Conservation (phyloP, 257 asterid genomes). For the Verbascum thapsus region DNA sequence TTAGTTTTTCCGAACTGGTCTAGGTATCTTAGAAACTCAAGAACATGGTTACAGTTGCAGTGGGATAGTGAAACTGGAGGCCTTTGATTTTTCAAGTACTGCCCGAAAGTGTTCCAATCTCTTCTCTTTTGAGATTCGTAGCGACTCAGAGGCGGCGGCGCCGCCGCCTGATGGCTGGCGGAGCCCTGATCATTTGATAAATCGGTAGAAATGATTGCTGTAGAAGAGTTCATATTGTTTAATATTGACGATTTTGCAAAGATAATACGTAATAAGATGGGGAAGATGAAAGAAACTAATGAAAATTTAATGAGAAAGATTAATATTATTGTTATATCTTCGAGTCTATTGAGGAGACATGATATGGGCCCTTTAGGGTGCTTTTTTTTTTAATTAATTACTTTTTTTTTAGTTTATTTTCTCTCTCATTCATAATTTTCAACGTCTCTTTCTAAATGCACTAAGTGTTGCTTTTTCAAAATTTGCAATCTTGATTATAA, state of each 20-base stretch:
- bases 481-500: constrained; percentile 11
- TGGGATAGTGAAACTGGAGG: constrained; percentile 69
- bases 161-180: constrained; percentile 26
- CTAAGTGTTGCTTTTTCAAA: constrained; percentile 26
- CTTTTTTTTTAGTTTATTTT: constrained; percentile 29
- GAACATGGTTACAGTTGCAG: constrained; percentile 79
- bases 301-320: constrained; percentile 43
- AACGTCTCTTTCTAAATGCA: constrained; percentile 42
- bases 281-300: constrained; percentile 38
- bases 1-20: constrained; percentile 93
- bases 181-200: constrained; percentile 46
- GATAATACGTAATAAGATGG: constrained; percentile 25
- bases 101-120: constrained; percentile 95
- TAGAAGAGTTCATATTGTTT: constrained; percentile 46
- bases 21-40: constrained; percentile 75
- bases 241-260: constrained; percentile 36
- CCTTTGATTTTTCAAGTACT: constrained; percentile 73
- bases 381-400: constrained; percentile 66
- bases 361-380: constrained; percentile 58
- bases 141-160: constrained; percentile 54
- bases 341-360: constrained; percentile 71
- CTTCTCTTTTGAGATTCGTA: constrained; percentile 85
- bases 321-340: constrained; percentile 43
- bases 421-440: constrained; percentile 46
- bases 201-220: constrained; percentile 36